Percentiles rank a stretch among this genome's conserved stretches.
Conservation (phyloP, 73 alveolate species). For the Durusdinium trenchii region DNA sequence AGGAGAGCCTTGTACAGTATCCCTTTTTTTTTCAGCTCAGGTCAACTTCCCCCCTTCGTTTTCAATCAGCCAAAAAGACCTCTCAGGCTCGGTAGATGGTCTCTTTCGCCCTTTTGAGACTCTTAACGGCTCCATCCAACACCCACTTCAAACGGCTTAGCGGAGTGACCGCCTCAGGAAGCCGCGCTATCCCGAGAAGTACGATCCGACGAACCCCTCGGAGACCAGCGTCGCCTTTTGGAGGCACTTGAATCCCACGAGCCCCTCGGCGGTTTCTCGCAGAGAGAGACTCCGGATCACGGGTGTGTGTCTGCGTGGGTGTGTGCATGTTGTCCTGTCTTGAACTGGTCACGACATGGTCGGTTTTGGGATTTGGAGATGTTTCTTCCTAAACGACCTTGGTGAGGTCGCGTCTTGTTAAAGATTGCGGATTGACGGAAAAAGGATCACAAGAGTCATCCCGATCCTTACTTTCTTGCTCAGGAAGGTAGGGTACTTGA, state of each 20-base stretch:
- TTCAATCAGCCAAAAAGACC: too few species aligned
- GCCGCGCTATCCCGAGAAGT: slow-evolving; percentile 34
- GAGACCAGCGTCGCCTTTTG: slow-evolving; percentile 35
- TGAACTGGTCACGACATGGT: not conserved
- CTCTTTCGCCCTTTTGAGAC: not conserved
- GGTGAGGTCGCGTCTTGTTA: too few species aligned
- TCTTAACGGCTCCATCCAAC: not conserved
- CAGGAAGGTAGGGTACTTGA: too few species aligned
- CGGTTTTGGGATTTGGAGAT: too few species aligned
- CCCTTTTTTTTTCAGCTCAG: not conserved
- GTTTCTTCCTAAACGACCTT: too few species aligned
- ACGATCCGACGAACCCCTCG: not conserved
- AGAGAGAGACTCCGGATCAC: not conserved
- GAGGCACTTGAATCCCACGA: slow-evolving; percentile 24
- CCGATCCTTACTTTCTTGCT: too few species aligned
- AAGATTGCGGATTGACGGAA: too few species aligned
- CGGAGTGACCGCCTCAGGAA: not conserved
- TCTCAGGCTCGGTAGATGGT: not conserved
- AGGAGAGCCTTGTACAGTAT: not conserved
- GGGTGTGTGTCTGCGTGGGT: not conserved
- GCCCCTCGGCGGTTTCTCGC: not conserved
- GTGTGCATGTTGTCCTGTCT: not conserved
- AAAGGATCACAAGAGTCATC: too few species aligned
- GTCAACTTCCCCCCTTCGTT: not conserved
- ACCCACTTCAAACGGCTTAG: too few species aligned